Base-by-base conservation (phyloP, 306 rosid species). In the Malus sylvestris region DNA sequence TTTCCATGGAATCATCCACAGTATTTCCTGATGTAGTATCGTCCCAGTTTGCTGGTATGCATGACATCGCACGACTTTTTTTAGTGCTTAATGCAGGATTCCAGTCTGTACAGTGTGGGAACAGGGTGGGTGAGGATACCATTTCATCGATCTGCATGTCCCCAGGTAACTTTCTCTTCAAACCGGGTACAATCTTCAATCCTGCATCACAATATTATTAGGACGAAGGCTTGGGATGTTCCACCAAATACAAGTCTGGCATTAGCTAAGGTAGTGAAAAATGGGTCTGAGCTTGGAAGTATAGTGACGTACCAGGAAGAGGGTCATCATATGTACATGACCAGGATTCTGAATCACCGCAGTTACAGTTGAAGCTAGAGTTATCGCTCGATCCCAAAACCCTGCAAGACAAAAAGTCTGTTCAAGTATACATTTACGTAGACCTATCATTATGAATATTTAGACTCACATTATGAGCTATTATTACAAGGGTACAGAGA, bases 141-240 rank as follows among this genome's bases (percentile, higher is more conserved):
- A 85, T 81, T 10, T 87, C 90, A 27, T 81, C 86, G 35, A 73
- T 73, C 70, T 82, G 76, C 14, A 77, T 35, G 79, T 88, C 88
- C 75, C 86, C 87, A 0, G 79, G 58, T 22, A 79, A 77, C 86
- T 93, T 96, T 88, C 99, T 88, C 89, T 96, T 96, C 81, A 88
- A 65, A 81, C 87, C 86, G 49, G 98, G 87, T 53, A 82, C 79
- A 71, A 67, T 71, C 74, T 71, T 85, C 73, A 80, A 81, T 69
- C 92, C 99, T 96, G 90, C 60, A 59, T 64, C 82, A 74, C 67
- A 72, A 70, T 8, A 46, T 76, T 57, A 64, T 72, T 59, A 74
- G 79, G 65, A 61, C 46, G 63, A 16, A 25, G 25, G 38, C 52
- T 77, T 58, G 10, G 18, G 76, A 73, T 15, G 3, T 30, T 78